Evolutionary conservation across 202 grass and related monocot species (phyloP).

Genomic region (Schoenoplectus tabernaemontani): DNA sequence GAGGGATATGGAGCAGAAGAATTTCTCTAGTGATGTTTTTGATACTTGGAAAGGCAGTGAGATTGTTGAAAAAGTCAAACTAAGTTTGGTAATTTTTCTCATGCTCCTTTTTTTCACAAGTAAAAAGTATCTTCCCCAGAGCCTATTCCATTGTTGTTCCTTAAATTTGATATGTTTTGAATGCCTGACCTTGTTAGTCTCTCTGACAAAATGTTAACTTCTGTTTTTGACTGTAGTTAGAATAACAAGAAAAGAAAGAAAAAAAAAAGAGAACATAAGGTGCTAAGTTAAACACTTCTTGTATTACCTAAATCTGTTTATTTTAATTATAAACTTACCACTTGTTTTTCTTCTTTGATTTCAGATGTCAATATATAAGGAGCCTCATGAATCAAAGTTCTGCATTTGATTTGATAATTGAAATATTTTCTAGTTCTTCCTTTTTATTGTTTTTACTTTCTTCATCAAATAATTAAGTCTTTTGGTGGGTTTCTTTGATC

Average conservation of each 20-base stretch:
- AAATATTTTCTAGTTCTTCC: not conserved
- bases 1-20: conserved; percentile 66
- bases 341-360: conserved; percentile 22
- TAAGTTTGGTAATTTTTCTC: conserved; percentile 39
- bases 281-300: not conserved
- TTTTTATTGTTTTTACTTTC: conserved; percentile 9
- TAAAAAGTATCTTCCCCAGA: not conserved
- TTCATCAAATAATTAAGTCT: conserved; percentile 12
- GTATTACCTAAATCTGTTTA: not conserved
- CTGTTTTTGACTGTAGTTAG: not conserved
- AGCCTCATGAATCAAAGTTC: conserved; percentile 53
- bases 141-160: not conserved
- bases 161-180: not conserved
- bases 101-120: not conserved
- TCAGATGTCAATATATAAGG: conserved; percentile 57
- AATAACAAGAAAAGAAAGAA: too few relatives aligned
- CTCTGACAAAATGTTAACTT: not conserved
- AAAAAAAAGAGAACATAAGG: conserved; percentile 4
- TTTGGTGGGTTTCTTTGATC: conserved; percentile 13
- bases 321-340: conserved; percentile 2
- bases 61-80: conserved; percentile 65
- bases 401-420: conserved; percentile 3
- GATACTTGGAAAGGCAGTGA: conserved; percentile 45
- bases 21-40: conserved; percentile 44
- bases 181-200: not conserved